These are phyloP conservation scores for Ceratocystiopsis brevicomis DNA, from an alignment of 2,329 filamentous ascomycete genomes.

Conservation along the genomic window DNA sequence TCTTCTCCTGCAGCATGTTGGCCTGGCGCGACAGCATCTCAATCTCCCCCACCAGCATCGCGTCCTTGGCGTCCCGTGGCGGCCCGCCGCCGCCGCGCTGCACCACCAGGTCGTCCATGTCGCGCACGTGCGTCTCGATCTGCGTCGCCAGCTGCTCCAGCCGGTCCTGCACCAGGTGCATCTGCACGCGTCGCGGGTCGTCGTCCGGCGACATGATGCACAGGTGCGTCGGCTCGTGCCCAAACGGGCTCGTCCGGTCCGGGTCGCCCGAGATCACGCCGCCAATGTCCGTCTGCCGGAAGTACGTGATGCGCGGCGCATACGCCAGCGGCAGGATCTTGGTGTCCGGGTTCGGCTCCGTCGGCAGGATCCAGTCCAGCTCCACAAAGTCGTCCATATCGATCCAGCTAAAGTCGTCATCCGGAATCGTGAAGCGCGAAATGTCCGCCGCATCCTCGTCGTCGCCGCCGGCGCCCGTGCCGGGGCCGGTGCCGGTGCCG, in stretches of 20 bases:
- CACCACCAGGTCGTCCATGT: constrained; percentile 59
- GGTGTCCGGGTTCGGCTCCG: constrained; percentile 77
- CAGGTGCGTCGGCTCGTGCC: constrained; percentile 78
- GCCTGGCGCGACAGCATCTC: constrained; percentile 40
- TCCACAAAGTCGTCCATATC: constrained; percentile 99
- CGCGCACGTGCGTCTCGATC: constrained; percentile 52
- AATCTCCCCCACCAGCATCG: constrained; percentile 31
- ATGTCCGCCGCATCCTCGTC: constrained; percentile 47
- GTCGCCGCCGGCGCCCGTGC: constrained; percentile 10
- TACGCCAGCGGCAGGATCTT: constrained; percentile 85
- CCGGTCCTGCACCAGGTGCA: constrained; percentile 64
- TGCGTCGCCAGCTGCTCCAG: constrained; percentile 63
- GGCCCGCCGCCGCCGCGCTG: constrained; percentile 24
- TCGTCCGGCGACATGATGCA: constrained; percentile 88
- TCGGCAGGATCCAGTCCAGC: constrained; percentile 84
- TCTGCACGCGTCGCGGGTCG: constrained; percentile 76
- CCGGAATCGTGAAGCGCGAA: constrained; percentile 84
- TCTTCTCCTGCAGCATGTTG: constrained; percentile 37
- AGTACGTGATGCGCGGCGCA: constrained; percentile 91
- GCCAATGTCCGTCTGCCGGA: constrained; percentile 85
- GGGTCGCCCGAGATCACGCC: constrained; percentile 63
- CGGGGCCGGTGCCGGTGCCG: constrained; percentile 29
- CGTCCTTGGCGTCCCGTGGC: constrained; percentile 19
- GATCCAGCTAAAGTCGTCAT: constrained; percentile 90
- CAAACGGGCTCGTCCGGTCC: constrained; percentile 72